Percentiles rank a stretch among this genome's conserved stretches.
Conservation (phyloP, 1,139 yeast species). For the Nakaseomyces glabratus region DNA sequence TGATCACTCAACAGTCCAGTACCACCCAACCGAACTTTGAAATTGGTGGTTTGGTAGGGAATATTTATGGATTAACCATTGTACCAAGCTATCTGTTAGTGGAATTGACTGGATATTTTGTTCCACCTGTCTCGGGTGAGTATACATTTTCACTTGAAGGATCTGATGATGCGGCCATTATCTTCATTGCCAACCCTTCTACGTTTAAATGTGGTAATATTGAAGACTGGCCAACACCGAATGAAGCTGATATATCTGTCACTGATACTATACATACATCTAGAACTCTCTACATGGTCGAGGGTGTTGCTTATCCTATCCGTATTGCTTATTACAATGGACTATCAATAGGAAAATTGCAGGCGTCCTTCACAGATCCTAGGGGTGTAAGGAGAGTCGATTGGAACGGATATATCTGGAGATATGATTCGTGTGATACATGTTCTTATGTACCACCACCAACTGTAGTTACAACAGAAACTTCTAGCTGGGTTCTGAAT, state of each 20-base stretch:
- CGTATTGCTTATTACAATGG: conserved; percentile 8
- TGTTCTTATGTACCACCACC: background rate
- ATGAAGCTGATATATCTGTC: conserved; percentile 7
- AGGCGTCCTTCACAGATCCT: conserved; percentile 8
- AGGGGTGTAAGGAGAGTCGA: conserved; percentile 5
- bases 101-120: conserved; percentile 9
- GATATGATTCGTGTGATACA: conserved; percentile 1
- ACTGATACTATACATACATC: conserved; percentile 7
- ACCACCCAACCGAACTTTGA: too few species aligned
- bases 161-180: conserved; percentile 9
- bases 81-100: conserved; percentile 11
- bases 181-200: conserved; percentile 7
- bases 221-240: conserved; percentile 6
- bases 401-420: conserved; percentile 7
- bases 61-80: too few species aligned
- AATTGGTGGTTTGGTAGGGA: too few species aligned
- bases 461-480: background rate
- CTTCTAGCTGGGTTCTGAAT: background rate
- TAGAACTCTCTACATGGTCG: conserved; percentile 5
- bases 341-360: conserved; percentile 4
- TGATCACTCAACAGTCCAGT: too few species aligned
- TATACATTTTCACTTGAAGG: conserved; percentile 7
- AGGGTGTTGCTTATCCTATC: conserved; percentile 8
- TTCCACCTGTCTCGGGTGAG: conserved; percentile 8
- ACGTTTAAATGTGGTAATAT: conserved; percentile 8